Evolutionary conservation across 352 stramenopile species (phyloP).

Genomic region (Globisporangium echinulatum): DNA sequence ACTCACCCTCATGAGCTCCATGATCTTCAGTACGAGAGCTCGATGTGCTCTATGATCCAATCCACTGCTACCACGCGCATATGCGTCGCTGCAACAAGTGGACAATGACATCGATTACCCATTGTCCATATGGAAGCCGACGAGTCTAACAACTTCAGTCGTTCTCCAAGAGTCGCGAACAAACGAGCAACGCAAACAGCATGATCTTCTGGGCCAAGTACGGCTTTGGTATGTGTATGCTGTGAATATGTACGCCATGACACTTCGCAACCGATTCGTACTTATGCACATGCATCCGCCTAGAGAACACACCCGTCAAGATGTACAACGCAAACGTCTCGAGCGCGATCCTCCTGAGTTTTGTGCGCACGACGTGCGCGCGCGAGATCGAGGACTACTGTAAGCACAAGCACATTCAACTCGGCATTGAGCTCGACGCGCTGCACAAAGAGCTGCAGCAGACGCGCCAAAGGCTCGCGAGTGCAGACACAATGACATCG

Average conservation of each 20-base stretch:
- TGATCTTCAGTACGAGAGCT: no score
- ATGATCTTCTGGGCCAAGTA: constrained; percentile 83
- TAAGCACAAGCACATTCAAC: constrained; percentile 70
- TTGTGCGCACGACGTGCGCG: constrained; percentile 54
- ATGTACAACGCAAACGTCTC: constrained; percentile 79
- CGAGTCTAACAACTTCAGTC: no score
- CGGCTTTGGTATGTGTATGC: constrained; percentile 55
- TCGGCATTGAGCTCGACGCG: constrained; percentile 68
- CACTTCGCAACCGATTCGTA: no score
- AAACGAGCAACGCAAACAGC: neutral
- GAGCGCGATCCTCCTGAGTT: constrained; percentile 63
- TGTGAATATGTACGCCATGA: neutral
- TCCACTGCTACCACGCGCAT: no score
- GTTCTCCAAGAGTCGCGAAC: no score
- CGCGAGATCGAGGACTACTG: constrained; percentile 67
- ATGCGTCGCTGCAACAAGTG: no score
- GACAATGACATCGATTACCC: no score
- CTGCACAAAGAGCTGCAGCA: constrained; percentile 26
- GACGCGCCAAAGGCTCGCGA: constrained; percentile 11
- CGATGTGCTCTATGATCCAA: no score
- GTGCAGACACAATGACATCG: neutral
- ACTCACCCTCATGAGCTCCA: no score
- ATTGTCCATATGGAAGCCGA: no score
- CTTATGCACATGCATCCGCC: no score
- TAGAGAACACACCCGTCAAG: constrained; percentile 46